A percentile compares a stretch with the other conserved stretches of the same genome.
Evolutionary conservation across 108 stramenopile species (phyloP).

Genomic region (Conticribra weissflogii): DNA sequence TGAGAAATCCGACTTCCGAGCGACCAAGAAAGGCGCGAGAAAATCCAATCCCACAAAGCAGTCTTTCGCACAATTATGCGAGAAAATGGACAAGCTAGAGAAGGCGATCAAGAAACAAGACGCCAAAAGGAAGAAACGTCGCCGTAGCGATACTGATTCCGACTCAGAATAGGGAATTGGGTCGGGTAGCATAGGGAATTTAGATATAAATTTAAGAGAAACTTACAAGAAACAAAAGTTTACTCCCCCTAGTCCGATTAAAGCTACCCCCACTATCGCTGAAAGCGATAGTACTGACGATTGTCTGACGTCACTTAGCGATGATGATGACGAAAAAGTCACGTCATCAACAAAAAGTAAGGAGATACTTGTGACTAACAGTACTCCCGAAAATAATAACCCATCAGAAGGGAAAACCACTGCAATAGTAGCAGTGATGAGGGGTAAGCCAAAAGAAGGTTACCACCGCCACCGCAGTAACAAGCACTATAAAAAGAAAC

Average conservation of each 20-base stretch:
- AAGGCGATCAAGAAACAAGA: not conserved
- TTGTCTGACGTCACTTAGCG: not conserved
- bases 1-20: too few species aligned
- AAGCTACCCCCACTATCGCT: constrained; percentile 2
- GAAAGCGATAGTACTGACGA: too few species aligned
- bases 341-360: too few species aligned
- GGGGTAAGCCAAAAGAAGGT: not conserved
- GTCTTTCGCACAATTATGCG: too few species aligned
- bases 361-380: too few species aligned
- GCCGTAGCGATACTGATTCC: not conserved
- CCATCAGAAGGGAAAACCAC: constrained; percentile 1
- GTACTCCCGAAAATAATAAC: too few species aligned
- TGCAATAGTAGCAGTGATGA: constrained; percentile 10
- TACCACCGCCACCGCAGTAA: constrained; percentile 9
- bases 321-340: too few species aligned
- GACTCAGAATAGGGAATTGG: not conserved
- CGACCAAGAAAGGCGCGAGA: too few species aligned
- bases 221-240: not conserved
- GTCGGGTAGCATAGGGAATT: constrained; percentile 9
- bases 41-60: too few species aligned
- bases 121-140: constrained; percentile 1
- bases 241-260: constrained; percentile 7
- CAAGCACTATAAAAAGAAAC: not conserved
- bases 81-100: not conserved
- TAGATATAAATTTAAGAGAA: too few species aligned